Conservation (phyloP, 2,329 filamentous ascomycete species). For the Hypocreales sp. region DNA sequence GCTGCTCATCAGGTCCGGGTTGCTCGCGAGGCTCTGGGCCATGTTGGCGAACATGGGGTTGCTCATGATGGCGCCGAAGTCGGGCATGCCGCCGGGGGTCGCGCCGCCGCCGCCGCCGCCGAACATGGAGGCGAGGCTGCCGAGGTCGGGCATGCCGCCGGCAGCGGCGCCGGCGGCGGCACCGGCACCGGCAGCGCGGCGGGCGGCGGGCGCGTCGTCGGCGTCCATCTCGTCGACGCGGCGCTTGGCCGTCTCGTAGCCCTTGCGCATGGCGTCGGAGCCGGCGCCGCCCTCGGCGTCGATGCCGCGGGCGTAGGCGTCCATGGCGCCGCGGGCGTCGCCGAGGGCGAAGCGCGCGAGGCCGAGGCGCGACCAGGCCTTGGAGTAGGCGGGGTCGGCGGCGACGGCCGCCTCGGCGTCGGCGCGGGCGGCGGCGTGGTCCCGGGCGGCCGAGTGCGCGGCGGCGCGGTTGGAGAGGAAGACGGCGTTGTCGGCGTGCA, state of each 20-base stretch:
- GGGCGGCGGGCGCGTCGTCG: constrained; percentile 9
- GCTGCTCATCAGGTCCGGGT: constrained; percentile 81
- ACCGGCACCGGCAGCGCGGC: constrained; percentile 29
- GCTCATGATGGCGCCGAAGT: constrained; percentile 75
- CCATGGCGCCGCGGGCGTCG: constrained; percentile 81
- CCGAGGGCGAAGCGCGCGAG: constrained; percentile 84
- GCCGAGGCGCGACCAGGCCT: constrained; percentile 89
- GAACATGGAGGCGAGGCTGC: constrained; percentile 56
- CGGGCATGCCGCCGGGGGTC: constrained; percentile 64
- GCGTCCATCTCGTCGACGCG: constrained; percentile 64
- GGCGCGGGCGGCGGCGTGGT: constrained; percentile 69
- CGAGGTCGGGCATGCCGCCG: constrained; percentile 57
- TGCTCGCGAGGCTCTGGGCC: constrained; percentile 95
- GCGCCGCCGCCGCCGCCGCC: constrained; percentile 37
- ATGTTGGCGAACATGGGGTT: constrained; percentile 98
- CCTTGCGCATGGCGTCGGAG: constrained; percentile 94
- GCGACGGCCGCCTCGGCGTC: constrained; percentile 86
- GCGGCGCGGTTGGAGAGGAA: constrained; percentile 97
- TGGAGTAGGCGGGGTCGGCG: constrained; percentile 85
- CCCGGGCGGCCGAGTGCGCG: constrained; percentile 69
- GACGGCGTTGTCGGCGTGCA: constrained; percentile 78
- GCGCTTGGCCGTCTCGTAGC: constrained; percentile 82
- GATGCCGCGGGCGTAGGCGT: constrained; percentile 86
- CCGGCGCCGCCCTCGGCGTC: constrained; percentile 88
- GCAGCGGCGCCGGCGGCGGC: constrained; percentile 32